Base-by-base conservation (phyloP, 495 filamentous ascomycete genomes). In the Podospora tetraspora region DNA sequence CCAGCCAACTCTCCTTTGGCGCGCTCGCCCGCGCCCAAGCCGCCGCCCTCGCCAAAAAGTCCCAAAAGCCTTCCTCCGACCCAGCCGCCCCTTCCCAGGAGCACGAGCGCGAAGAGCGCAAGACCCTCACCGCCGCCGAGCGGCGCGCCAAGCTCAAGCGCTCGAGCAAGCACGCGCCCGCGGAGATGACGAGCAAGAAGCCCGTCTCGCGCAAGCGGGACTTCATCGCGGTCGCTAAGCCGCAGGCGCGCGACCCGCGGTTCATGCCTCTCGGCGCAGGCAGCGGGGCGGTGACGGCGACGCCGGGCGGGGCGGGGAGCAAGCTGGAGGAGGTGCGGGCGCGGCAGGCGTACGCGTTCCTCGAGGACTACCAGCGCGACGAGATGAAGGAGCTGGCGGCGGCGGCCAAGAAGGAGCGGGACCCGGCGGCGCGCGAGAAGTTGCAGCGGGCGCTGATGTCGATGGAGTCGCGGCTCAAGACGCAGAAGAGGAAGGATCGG, bases 21-120 rank as follows among this genome's bases (percentile, higher is more conserved):
- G 90, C 92, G 0, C 83, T 99, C 30, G 91, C 90, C 63, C 90
- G 91, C 84, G 95, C 95, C 3, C 90, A 96, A 81, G 87, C 88
- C 13, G 84, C 89, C 0, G 43, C 75, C 96, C 23, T 34, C 69
- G 75, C 66, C 74, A 77, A 69, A 65, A 79, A 80, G 66, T 59
- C 64, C 70, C 67, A 69, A 59, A 57, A 37, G 11, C 57, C 10
- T 11, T 22, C 11, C 23, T 61, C n/a, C n/a, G 32, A 61, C 12
- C 5, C 43, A 12, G 24, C 11, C 43, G 8, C 43, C 19, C 5
- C 43, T 34, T 24, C 11, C 19, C 13, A 71, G 5, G 59, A 71
- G 56, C 59, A 71, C 27, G 64, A 73, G 22, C 24, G 37, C 69
- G 29, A 62, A 22, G 57, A 69, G 11, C 59, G 57, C 27, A 67